Evolutionary conservation across 1,284 basidiomycete genomes (phyloP), one percentile per base, ranked within the genome.

Genomic region (Ganoderma sp.): DNA sequence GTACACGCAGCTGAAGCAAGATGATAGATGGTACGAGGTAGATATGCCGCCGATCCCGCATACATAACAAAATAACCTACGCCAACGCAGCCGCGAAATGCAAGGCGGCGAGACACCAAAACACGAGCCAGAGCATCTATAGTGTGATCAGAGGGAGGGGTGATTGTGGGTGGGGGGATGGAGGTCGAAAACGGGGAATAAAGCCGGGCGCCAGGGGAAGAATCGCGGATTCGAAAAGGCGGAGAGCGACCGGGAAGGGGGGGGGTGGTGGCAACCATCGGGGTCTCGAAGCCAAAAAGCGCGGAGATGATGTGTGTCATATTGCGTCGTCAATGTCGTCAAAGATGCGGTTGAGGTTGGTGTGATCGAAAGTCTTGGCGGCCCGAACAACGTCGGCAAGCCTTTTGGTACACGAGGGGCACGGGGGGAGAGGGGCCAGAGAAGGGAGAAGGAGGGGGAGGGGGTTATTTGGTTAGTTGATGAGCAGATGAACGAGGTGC

Each of bases 321-420:
- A 63, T 63, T 19, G 25, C 12, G 60, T 69, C 69, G 65, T 69
- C 28, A 69, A 28, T 45, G 66, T 69, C 65, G 65, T 69, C 39
- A 69, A 34, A 41, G 22, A 42, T 28, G 32, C 12, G 50, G 10
- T 52, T 50, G 22, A 28, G 50, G 8, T 50, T 52, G 25, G 39
- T 37, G 39, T 28, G 41, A 45, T 14, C 9, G 25, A 34, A 17
- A 59, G 62, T 12, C 14, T 22, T 34, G 56, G 56, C 34, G 37
- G 34, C 22, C 37, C 56, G 34, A 39, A 5, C 37, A 17, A 19
- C 19, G 19, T 12, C 43, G 37, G 22, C 39, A 28, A 37, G 12
- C 34, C 42, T 57, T 43, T 22, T 56, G 52, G 52, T 43, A 32
- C 39, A 50, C 5, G 60, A 8, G 25, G 41, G 15, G 42, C 37